These are phyloP conservation scores for Aspergillus amoenus DNA, from an alignment of 2,329 filamentous ascomycete species.

Conservation along the genomic window DNA sequence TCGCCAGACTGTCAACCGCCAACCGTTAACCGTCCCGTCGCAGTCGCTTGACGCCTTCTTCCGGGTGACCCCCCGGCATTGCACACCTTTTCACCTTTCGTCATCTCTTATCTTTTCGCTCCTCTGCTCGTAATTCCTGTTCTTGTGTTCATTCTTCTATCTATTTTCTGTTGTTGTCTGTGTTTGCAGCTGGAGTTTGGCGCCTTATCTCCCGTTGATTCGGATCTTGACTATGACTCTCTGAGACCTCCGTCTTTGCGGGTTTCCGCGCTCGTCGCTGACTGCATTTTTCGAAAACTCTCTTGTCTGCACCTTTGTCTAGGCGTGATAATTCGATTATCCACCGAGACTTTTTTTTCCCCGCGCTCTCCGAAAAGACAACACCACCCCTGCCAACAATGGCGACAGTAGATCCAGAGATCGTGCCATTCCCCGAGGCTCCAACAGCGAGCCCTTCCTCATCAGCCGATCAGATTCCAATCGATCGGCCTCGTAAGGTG, in stretches of 20 bases:
- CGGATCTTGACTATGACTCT: constrained; percentile 17
- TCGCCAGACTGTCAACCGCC: neutral
- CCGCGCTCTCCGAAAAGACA: neutral
- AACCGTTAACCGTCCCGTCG: neutral
- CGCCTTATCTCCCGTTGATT: constrained; percentile 9
- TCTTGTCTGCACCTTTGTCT: neutral
- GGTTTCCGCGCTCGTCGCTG: constrained; percentile 15
- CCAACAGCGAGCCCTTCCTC: constrained; percentile 36
- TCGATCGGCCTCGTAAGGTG: constrained; percentile 54
- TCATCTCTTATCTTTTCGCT: neutral
- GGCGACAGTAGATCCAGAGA: constrained; percentile 29
- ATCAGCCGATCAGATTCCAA: constrained; percentile 34
- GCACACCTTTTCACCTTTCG: neutral
- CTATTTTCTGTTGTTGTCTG: constrained; percentile 1
- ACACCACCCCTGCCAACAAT: constrained; percentile 22
- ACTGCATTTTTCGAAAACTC: neutral
- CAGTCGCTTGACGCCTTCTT: constrained; percentile 9
- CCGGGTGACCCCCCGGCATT: constrained; percentile 14
- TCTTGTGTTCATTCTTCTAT: neutral
- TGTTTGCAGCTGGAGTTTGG: constrained; percentile 9
- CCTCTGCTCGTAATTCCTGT: neutral
- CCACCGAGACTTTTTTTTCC: neutral
- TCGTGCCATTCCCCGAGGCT: constrained; percentile 31
- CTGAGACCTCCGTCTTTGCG: constrained; percentile 14
- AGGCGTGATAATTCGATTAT: neutral